Percentiles rank a stretch among this genome's conserved stretches.
phyloP scores from a whole-genome alignment of 345 rosid genomes.

The Camelina neglecta region DNA sequence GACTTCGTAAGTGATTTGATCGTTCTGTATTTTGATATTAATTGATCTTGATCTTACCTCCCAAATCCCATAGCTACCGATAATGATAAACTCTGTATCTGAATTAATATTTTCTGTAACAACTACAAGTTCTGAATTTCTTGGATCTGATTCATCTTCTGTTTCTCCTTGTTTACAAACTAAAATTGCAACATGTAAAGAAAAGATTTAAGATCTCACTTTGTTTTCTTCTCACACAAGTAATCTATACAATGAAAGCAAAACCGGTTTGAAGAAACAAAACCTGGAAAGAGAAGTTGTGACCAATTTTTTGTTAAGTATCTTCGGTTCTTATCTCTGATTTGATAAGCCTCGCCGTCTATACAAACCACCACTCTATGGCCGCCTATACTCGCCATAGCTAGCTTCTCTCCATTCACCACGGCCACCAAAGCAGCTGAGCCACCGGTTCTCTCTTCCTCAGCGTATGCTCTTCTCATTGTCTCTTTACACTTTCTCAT shows the following conservation, averaged over 20 bases:
- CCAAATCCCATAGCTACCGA: conserved; percentile 81
- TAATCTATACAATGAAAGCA: not conserved
- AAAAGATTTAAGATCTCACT: not conserved
- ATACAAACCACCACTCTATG: conserved; percentile 63
- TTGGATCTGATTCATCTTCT: conserved; percentile 31
- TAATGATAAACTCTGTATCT: conserved; percentile 65
- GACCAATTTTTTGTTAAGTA: conserved; percentile 55
- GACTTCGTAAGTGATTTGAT: not conserved
- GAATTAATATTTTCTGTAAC: conserved; percentile 51
- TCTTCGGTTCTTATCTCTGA: conserved; percentile 43
- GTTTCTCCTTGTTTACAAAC: conserved; percentile 48
- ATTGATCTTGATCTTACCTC: conserved; percentile 48
- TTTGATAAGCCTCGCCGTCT: conserved; percentile 69
- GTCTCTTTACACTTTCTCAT: conserved; percentile 59
- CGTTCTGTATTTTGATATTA: not conserved
- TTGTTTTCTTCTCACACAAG: conserved; percentile 13
- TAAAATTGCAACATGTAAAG: conserved; percentile 20
- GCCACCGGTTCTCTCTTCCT: conserved; percentile 39
- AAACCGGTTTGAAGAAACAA: conserved; percentile 16
- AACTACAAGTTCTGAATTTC: conserved; percentile 48
- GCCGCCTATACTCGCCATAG: conserved; percentile 63
- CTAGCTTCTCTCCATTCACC: conserved; percentile 73
- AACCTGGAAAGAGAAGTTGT: conserved; percentile 47
- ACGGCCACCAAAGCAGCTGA: conserved; percentile 65
- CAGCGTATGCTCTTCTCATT: conserved; percentile 58